Percentiles rank a stretch among this genome's conserved stretches.
These are phyloP conservation scores for Colletotrichum karsti DNA, from an alignment of 2,329 filamentous ascomycete genomes.

Conservation along the genomic window DNA sequence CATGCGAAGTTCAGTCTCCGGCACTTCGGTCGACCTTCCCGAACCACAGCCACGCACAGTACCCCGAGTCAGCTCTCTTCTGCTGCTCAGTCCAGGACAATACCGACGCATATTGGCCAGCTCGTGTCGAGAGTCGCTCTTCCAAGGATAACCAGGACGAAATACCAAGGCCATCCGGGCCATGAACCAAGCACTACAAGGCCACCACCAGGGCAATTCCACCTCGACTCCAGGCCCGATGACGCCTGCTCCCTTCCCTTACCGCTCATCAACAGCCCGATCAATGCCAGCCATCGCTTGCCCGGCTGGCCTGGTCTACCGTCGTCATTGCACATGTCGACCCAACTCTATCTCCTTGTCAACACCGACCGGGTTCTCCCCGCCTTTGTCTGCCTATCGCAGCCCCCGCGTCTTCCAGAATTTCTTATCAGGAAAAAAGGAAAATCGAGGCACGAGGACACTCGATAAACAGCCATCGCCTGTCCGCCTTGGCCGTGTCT, in stretches of 20 bases:
- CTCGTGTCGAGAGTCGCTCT: neutral
- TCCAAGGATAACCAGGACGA: neutral
- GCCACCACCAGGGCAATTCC: neutral
- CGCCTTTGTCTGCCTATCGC: constrained; percentile 6
- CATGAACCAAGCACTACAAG: neutral
- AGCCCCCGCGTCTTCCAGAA: constrained; percentile 7
- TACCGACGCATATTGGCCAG: neutral
- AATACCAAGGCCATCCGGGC: neutral
- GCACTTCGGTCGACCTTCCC: neutral
- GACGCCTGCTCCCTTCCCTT: neutral
- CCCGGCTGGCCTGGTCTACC: neutral
- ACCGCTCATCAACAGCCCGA: neutral
- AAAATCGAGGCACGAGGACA: constrained; percentile 17
- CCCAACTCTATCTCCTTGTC: constrained; percentile 21
- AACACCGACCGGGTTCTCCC: constrained; percentile 12
- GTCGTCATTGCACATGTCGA: constrained; percentile 21
- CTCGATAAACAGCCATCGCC: constrained; percentile 14
- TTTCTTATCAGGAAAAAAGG: constrained; percentile 16
- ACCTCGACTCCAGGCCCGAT: neutral
- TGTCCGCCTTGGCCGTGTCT: constrained; percentile 16
- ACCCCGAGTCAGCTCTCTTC: neutral
- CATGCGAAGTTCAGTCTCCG: neutral
- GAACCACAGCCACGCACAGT: neutral
- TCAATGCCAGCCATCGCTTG: neutral
- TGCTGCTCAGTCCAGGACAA: neutral